A percentile compares a stretch with the other conserved stretches of the same genome.
Evolutionary conservation across 495 filamentous ascomycete species (phyloP).

Genomic region (Talaromyces trachyspermus): DNA sequence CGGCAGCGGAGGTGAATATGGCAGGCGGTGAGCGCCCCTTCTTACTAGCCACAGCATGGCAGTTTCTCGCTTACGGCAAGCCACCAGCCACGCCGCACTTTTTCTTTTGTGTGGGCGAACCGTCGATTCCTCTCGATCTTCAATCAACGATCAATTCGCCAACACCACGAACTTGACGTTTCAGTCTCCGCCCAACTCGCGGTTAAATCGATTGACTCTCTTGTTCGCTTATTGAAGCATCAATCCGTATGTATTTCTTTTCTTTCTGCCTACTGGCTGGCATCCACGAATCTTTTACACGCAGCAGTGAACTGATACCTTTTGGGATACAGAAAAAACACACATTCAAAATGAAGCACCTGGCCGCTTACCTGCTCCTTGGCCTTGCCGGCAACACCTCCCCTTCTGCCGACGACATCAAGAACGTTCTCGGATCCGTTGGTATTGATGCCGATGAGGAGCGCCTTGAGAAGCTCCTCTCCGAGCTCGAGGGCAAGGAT

Average conservation of each 20-base stretch:
- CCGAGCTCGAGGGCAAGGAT: conserved; percentile 96
- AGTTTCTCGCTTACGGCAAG: conserved; percentile 16
- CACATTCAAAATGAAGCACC: conserved; percentile 99
- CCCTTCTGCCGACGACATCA: conserved; percentile 82
- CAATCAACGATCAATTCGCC: conserved; percentile 20
- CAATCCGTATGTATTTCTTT: conserved; percentile 1
- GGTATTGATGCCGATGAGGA: conserved; percentile 91
- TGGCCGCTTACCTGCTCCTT: conserved; percentile 98
- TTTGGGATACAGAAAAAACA: conserved; percentile 9
- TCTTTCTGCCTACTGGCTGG: neutral
- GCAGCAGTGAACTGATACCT: neutral
- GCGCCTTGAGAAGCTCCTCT: conserved; percentile 75
- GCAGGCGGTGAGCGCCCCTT: conserved; percentile 16
- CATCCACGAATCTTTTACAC: neutral
- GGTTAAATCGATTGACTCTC: conserved; percentile 97
- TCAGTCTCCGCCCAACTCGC: conserved; percentile 79
- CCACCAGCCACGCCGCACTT: conserved; percentile 29
- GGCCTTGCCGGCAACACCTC: conserved; percentile 85
- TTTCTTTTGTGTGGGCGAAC: conserved; percentile 29
- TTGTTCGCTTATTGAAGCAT: conserved; percentile 47
- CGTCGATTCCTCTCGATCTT: conserved; percentile 15
- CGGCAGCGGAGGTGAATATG: conserved; percentile 11
- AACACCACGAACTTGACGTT: conserved; percentile 58
- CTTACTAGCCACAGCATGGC: conserved; percentile 30
- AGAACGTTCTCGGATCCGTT: conserved; percentile 84